Percentiles rank a stretch among this genome's conserved stretches.
These are phyloP conservation scores for Fistulinella prunicolor DNA, from an alignment of 768 basidiomycete species.

Conservation along the genomic window DNA sequence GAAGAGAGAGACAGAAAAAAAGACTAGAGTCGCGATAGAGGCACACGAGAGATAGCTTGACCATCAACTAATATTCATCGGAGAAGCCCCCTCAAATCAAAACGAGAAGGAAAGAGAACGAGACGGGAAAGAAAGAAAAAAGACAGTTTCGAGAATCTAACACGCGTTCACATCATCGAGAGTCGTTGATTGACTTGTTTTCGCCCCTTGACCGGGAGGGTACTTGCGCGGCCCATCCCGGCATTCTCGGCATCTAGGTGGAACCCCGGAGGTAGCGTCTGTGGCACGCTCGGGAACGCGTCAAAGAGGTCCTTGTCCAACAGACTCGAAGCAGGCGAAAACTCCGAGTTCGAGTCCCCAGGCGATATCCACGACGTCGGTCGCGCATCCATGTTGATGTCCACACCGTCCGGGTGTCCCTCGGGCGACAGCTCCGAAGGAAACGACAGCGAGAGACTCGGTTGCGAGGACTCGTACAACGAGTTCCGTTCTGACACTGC, in stretches of 20 bases:
- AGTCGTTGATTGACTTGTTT: constrained; percentile 23
- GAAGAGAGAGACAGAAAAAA: too few relatives aligned
- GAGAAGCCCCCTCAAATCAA: not conserved
- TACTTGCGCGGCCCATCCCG: constrained; percentile 19
- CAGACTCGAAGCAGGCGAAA: constrained; percentile 36
- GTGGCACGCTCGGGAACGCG: constrained; percentile 70
- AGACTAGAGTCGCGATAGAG: too few relatives aligned
- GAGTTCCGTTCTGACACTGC: constrained; percentile 25
- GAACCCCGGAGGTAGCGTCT: constrained; percentile 38
- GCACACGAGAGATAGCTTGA: too few relatives aligned
- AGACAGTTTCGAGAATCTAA: not conserved
- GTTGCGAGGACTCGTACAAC: constrained; percentile 26
- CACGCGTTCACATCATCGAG: constrained; percentile 20
- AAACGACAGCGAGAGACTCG: constrained; percentile 20
- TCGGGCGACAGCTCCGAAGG: constrained; percentile 19
- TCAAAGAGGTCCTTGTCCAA: constrained; percentile 65
- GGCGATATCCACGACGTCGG: constrained; percentile 50
- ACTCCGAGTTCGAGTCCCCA: constrained; percentile 37
- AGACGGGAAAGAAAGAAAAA: not conserved
- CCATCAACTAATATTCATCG: too few relatives aligned
- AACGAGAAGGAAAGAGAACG: not conserved
- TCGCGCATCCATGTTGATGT: constrained; percentile 21
- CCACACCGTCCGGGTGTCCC: constrained; percentile 9
- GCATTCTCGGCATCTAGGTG: constrained; percentile 13
- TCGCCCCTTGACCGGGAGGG: constrained; percentile 28